Evolutionary conservation across 805 yeast genomes (phyloP).

Genomic region (Ogataea corticis): DNA sequence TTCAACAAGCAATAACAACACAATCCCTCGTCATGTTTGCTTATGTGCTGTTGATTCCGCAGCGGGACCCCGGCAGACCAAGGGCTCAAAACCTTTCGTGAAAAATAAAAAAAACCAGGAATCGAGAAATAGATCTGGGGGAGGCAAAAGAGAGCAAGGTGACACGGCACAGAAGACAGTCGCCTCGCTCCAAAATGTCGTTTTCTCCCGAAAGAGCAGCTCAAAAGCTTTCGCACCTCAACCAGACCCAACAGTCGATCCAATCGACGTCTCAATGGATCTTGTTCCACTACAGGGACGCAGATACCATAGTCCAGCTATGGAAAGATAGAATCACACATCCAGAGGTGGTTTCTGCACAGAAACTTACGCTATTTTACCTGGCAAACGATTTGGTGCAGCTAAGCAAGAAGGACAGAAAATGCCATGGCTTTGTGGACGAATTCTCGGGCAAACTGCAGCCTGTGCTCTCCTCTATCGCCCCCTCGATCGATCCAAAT

Average conservation of each 20-base stretch:
- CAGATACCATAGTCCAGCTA: conserved; percentile 48
- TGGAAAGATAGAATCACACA: conserved; percentile 42
- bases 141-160: neutral
- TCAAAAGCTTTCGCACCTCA: conserved; percentile 47
- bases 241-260: conserved; percentile 70
- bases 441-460: conserved; percentile 58
- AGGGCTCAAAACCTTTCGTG: conserved; percentile 7
- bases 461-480: conserved; percentile 36
- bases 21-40: neutral
- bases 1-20: too few relatives aligned
- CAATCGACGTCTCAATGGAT: conserved; percentile 73
- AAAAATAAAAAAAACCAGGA: neutral
- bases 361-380: conserved; percentile 61
- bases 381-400: conserved; percentile 82
- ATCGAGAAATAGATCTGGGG: neutral
- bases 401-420: conserved; percentile 64
- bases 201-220: conserved; percentile 50
- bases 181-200: conserved; percentile 38
- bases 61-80: conserved; percentile 2
- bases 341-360: conserved; percentile 12
- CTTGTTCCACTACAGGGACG: conserved; percentile 64
- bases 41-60: conserved; percentile 10
- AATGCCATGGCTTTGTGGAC: conserved; percentile 51
- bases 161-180: neutral
- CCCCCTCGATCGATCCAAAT: conserved; percentile 24